Conservation (phyloP, 148 eudicot species). For the Camellia japonica region DNA sequence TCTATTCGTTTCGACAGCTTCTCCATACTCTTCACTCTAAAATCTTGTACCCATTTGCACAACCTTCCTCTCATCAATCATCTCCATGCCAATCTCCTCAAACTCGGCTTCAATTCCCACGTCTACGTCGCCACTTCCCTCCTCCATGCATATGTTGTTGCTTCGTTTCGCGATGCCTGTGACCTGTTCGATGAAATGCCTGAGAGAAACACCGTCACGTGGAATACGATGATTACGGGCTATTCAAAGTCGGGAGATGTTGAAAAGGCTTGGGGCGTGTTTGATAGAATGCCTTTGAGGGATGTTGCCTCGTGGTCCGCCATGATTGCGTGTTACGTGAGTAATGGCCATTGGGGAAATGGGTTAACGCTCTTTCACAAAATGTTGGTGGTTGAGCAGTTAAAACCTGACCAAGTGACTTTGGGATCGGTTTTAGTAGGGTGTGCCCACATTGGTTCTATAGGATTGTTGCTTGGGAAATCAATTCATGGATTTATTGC, state of each 20-base stretch:
- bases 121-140: slow-evolving; percentile 42
- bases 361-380: slow-evolving; percentile 29
- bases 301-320: slow-evolving; percentile 41
- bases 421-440: slow-evolving; percentile 30
- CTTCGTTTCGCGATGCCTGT: slow-evolving; percentile 26
- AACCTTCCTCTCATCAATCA: slow-evolving; percentile 25
- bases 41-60: slow-evolving; percentile 26
- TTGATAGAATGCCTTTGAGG: slow-evolving; percentile 35
- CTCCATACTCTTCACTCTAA: slow-evolving; percentile 32
- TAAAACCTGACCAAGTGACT: slow-evolving; percentile 39
- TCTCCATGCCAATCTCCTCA: slow-evolving; percentile 41
- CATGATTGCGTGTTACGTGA: slow-evolving; percentile 35
- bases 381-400: slow-evolving; percentile 16
- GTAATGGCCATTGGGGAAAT: slow-evolving; percentile 16
- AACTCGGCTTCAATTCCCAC: slow-evolving; percentile 34
- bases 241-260: slow-evolving; percentile 28
- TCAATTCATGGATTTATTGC: slow-evolving; percentile 30
- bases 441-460: slow-evolving; percentile 31
- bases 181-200: slow-evolving; percentile 51
- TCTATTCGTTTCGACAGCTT: too few relatives aligned
- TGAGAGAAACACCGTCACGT: slow-evolving; percentile 34
- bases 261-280: slow-evolving; percentile 21
- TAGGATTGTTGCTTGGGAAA: slow-evolving; percentile 38
- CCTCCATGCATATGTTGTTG: slow-evolving; percentile 12
- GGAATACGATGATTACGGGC: slow-evolving; percentile 46